Conservation (phyloP, 768 basidiomycete species). For the Mycena metata region DNA sequence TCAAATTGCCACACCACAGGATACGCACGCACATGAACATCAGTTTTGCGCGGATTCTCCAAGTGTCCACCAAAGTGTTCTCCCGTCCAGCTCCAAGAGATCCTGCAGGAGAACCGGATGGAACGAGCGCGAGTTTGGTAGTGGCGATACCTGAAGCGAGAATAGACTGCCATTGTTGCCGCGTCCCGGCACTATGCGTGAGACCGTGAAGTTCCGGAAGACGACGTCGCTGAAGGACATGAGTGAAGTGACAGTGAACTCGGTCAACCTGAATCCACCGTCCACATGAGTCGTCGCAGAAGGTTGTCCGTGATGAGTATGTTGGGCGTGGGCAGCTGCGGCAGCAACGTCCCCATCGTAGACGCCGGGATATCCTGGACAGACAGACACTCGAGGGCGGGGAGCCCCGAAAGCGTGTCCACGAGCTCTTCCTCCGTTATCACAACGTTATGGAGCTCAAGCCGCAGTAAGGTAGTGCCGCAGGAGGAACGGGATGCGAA, state of each 20-base stretch:
- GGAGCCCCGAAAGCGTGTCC: neutral
- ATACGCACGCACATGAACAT: too few species aligned
- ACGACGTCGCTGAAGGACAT: neutral
- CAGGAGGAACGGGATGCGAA: neutral
- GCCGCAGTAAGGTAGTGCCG: neutral
- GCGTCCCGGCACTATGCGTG: neutral
- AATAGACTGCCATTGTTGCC: too few species aligned
- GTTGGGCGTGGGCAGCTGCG: too few species aligned
- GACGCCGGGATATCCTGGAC: neutral
- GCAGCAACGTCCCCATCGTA: too few species aligned
- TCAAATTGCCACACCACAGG: too few species aligned
- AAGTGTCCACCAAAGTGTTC: too few species aligned
- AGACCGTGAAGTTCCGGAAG: neutral
- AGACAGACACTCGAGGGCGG: neutral
- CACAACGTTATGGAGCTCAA: neutral
- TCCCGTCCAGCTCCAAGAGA: too few species aligned
- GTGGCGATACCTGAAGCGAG: too few species aligned
- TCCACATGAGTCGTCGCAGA: neutral
- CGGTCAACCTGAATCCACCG: neutral
- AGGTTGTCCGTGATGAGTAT: conserved; percentile 2
- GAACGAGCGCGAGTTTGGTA: too few species aligned
- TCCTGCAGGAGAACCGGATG: too few species aligned
- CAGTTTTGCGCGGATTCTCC: too few species aligned
- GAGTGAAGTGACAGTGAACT: neutral
- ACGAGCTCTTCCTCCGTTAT: neutral